These are phyloP conservation scores for Ophiosphaerella herpotricha DNA, from an alignment of 2,329 filamentous ascomycete species.

Conservation along the genomic window DNA sequence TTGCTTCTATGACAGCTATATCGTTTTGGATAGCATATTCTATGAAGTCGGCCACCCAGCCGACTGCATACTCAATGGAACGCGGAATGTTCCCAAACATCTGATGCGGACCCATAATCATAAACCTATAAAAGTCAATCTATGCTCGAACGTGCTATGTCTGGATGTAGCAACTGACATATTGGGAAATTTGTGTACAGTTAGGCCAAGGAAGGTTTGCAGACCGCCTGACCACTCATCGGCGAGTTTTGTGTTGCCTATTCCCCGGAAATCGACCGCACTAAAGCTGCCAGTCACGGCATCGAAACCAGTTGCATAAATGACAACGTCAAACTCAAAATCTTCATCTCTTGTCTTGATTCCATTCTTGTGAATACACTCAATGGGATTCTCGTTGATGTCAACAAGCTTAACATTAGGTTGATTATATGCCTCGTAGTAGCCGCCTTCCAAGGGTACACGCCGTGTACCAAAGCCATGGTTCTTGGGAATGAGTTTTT, in stretches of 20 bases:
- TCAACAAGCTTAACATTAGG: conserved; percentile 46
- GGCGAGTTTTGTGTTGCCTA: conserved; percentile 13
- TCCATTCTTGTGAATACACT: conserved; percentile 38
- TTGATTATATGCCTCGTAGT: conserved; percentile 48
- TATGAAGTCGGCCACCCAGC: conserved; percentile 46
- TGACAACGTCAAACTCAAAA: conserved; percentile 46
- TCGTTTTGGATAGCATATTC: conserved; percentile 39
- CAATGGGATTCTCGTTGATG: conserved; percentile 44
- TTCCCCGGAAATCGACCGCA: conserved; percentile 22
- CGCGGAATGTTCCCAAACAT: conserved; percentile 52
- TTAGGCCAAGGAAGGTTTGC: conserved; percentile 35
- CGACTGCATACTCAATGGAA: conserved; percentile 51
- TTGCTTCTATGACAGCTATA: conserved; percentile 48
- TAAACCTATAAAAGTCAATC: conserved; percentile 26
- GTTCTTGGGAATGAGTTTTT: conserved; percentile 48
- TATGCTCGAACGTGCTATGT: background rate
- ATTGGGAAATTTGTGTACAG: conserved; percentile 35
- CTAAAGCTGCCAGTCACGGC: conserved; percentile 43
- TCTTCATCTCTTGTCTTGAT: conserved; percentile 46
- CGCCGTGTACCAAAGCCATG: conserved; percentile 49
- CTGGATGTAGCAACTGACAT: conserved; percentile 20
- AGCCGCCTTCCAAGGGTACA: conserved; percentile 49
- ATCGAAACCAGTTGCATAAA: conserved; percentile 50
- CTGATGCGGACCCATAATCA: conserved; percentile 53
- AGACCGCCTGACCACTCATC: conserved; percentile 25